Conservation (phyloP, 768 basidiomycete genomes). For the Mycena rosella region DNA sequence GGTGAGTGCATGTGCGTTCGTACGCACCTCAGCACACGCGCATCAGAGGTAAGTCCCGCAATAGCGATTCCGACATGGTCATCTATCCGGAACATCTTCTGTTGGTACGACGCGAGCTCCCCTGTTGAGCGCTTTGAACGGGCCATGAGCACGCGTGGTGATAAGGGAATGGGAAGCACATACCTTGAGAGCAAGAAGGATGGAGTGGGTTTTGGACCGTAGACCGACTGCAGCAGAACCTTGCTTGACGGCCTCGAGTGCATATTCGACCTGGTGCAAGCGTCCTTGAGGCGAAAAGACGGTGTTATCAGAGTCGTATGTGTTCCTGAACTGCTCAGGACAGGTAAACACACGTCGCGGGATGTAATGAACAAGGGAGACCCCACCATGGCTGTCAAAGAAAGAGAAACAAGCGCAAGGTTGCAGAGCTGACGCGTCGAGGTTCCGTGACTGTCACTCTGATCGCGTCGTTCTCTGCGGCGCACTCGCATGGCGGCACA, state of each 20-base stretch:
- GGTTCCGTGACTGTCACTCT: constrained; percentile 22
- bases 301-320: constrained; percentile 99
- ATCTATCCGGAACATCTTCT: constrained; percentile 99
- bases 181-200: constrained; percentile 94
- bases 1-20: not conserved
- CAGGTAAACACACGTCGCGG: constrained; percentile 33
- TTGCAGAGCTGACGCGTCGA: constrained; percentile 30
- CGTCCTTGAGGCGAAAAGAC: constrained; percentile 97
- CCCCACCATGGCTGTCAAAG: constrained; percentile 50
- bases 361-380: not conserved
- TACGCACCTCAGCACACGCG: constrained; percentile 91
- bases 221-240: constrained; percentile 99
- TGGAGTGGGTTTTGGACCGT: constrained; percentile 94
- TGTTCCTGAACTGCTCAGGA: constrained; percentile 85
- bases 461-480: not conserved
- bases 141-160: constrained; percentile 9
- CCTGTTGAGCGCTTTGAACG: constrained; percentile 89
- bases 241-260: constrained; percentile 99
- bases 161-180: constrained; percentile 38
- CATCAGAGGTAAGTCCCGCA: constrained; percentile 98
- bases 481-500: too few species aligned
- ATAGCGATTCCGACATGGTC: constrained; percentile 99
- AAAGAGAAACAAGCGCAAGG: constrained; percentile 11
- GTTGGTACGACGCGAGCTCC: constrained; percentile 98
- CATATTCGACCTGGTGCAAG: constrained; percentile 98